phyloP scores from a whole-genome alignment of 1,284 basidiomycete genomes.

The Moesziomyces antarcticus region DNA sequence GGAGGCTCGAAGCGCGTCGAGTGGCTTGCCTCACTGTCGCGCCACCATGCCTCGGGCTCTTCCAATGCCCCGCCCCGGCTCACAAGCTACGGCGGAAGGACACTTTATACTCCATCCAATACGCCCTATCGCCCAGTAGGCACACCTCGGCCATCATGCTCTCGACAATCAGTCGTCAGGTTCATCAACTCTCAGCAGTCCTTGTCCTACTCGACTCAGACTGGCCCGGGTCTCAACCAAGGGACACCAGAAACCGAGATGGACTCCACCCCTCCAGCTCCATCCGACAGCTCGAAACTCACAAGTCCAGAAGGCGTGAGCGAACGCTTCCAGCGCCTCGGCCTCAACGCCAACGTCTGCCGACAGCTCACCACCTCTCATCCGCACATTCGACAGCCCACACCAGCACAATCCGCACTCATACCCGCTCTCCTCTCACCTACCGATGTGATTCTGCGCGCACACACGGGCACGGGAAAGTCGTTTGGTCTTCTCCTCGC shows the following conservation, averaged over 20 bases:
- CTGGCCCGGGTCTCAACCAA: no score
- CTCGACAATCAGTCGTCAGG: no score
- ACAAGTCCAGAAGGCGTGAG: conserved; percentile 12
- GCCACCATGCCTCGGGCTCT: neutral
- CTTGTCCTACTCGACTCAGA: no score
- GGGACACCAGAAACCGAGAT: no score
- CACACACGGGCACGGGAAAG: conserved; percentile 66
- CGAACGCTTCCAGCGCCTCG: conserved; percentile 41
- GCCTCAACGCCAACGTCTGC: conserved; percentile 50
- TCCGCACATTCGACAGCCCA: conserved; percentile 56
- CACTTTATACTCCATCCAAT: no score
- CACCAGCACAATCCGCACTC: conserved; percentile 56
- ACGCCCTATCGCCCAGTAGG: no score
- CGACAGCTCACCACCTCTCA: conserved; percentile 45
- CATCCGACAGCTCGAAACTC: no score
- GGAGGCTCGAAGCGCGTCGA: conserved; percentile 20
- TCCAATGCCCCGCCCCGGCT: neutral
- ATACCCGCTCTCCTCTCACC: conserved; percentile 56
- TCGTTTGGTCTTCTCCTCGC: conserved; percentile 61
- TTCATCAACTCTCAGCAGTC: no score
- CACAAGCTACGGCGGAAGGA: neutral
- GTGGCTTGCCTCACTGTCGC: conserved; percentile 2
- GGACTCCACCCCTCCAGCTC: neutral
- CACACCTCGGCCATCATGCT: no score
- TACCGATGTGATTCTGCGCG: conserved; percentile 60